Percentiles rank a stretch among this genome's conserved stretches.
Evolutionary conservation across 257 asterid species (phyloP).

Genomic region (Ocimum tenuiflorum): DNA sequence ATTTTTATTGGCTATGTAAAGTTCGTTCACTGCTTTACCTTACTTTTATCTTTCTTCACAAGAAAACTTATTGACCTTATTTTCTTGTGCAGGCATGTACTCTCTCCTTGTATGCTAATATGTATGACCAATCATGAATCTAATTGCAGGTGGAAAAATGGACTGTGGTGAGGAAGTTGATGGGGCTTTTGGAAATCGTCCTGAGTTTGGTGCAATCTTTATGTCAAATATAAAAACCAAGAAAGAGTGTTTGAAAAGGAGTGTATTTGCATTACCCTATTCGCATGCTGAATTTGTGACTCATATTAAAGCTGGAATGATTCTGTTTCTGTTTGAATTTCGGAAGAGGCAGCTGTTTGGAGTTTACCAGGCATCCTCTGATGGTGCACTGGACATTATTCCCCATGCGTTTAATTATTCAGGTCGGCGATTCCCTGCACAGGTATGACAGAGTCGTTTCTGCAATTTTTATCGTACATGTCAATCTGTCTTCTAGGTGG

Average conservation of each 20-base stretch:
- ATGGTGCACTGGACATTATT: conserved; percentile 59
- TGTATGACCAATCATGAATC: not conserved
- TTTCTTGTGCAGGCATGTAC: not conserved
- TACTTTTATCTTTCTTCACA: not conserved
- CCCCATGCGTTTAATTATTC: conserved; percentile 47
- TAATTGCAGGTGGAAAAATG: conserved; percentile 36
- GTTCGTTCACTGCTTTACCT: not conserved
- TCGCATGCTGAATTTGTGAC: conserved; percentile 47
- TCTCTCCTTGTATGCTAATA: not conserved
- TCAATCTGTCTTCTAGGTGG: not conserved
- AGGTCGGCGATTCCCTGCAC: conserved; percentile 59
- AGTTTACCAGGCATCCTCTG: conserved; percentile 65
- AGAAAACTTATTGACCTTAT: not conserved
- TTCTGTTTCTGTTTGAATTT: conserved; percentile 67
- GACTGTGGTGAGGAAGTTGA: conserved; percentile 33
- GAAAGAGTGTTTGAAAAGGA: conserved; percentile 48
- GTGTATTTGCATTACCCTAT: conserved; percentile 55
- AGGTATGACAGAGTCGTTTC: conserved; percentile 33
- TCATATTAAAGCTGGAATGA: conserved; percentile 64
- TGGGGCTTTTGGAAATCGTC: conserved; percentile 42
- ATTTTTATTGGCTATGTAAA: not conserved
- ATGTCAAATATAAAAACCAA: conserved; percentile 48
- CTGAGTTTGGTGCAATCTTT: conserved; percentile 83
- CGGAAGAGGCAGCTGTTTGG: conserved; percentile 66
- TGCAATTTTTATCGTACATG: conserved; percentile 2